A percentile compares a stretch with the other conserved stretches of the same genome.
phyloP scores from a whole-genome alignment of 1,284 basidiomycete genomes.

The Sporisorium exsertum region DNA sequence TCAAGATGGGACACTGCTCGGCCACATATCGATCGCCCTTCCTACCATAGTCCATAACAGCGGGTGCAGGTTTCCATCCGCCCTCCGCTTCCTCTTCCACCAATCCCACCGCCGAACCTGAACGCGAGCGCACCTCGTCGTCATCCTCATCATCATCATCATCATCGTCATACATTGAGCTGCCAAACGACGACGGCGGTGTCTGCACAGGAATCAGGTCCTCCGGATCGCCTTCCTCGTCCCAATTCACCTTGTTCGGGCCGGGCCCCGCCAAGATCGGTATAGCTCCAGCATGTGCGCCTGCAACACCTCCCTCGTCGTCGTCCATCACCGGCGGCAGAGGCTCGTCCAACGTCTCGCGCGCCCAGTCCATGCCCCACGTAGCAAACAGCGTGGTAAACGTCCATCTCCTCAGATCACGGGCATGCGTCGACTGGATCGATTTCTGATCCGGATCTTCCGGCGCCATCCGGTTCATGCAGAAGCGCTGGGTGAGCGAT shows the following conservation, averaged over 20 bases:
- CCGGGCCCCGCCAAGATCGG: conserved; percentile 31
- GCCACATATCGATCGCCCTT: conserved; percentile 46
- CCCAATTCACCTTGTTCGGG: conserved; percentile 47
- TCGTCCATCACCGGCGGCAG: conserved; percentile 11
- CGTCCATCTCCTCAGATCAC: conserved; percentile 47
- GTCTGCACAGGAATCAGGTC: conserved; percentile 59
- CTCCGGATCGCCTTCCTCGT: conserved; percentile 54
- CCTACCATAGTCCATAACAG: conserved; percentile 51
- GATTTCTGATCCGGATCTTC: conserved; percentile 59
- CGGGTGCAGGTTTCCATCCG: conserved; percentile 51
- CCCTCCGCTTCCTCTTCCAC: conserved; percentile 17
- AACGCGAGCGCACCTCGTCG: conserved; percentile 44
- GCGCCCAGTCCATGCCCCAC: conserved; percentile 62
- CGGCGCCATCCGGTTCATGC: conserved; percentile 26
- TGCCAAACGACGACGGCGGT: conserved; percentile 45
- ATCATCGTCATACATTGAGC: conserved; percentile 38
- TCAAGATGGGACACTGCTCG: conserved; percentile 44
- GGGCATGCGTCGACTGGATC: conserved; percentile 41
- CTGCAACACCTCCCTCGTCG: background rate
- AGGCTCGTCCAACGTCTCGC: conserved; percentile 55
- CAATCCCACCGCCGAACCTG: conserved; percentile 40
- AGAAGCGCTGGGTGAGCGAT: conserved; percentile 39
- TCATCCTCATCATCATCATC: conserved; percentile 39
- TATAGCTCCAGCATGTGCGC: background rate
- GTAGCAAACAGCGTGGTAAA: conserved; percentile 51